Percentiles rank a stretch among this genome's conserved stretches.
Evolutionary conservation across 768 basidiomycete species (phyloP).

Genomic region (Coprinopsis sp.): DNA sequence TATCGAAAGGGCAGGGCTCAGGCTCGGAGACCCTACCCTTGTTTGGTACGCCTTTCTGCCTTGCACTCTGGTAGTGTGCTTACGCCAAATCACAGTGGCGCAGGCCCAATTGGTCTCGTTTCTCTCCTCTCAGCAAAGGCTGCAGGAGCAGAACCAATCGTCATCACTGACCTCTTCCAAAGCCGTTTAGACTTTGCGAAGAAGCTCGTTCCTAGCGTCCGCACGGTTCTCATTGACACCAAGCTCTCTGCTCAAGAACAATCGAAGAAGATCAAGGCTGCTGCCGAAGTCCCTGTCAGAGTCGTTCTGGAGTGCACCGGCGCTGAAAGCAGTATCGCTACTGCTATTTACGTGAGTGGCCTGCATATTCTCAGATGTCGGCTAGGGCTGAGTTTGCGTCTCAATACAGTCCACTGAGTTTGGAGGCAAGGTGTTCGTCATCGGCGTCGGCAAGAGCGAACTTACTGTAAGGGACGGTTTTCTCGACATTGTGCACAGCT

Average conservation of each 20-base stretch:
- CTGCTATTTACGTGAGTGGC: slow-evolving; percentile 48
- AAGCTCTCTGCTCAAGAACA: slow-evolving; percentile 42
- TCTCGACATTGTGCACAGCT: slow-evolving; percentile 1
- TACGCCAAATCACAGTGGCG: slow-evolving; percentile 39
- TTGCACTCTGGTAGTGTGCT: not conserved
- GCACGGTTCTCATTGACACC: slow-evolving; percentile 51
- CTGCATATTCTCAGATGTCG: not conserved
- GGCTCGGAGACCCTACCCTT: slow-evolving; percentile 59
- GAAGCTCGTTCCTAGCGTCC: slow-evolving; percentile 53
- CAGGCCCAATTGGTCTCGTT: slow-evolving; percentile 63
- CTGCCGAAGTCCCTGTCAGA: slow-evolving; percentile 44
- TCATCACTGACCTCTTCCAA: slow-evolving; percentile 66
- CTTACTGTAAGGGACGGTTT: slow-evolving; percentile 37
- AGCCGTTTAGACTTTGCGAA: slow-evolving; percentile 64
- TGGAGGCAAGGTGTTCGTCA: slow-evolving; percentile 65
- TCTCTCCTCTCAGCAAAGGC: slow-evolving; percentile 60
- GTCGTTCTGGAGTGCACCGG: slow-evolving; percentile 63
- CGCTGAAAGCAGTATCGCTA: slow-evolving; percentile 56
- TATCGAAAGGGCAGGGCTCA: slow-evolving; percentile 58
- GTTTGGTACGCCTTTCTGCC: slow-evolving; percentile 42
- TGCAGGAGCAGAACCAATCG: slow-evolving; percentile 64
- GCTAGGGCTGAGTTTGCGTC: not conserved
- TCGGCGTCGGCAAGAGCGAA: slow-evolving; percentile 65
- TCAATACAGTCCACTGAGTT: slow-evolving; percentile 50
- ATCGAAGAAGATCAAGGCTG: slow-evolving; percentile 47